Conservation (phyloP, 805 yeast genomes). For the Ogataea trehalophila region DNA sequence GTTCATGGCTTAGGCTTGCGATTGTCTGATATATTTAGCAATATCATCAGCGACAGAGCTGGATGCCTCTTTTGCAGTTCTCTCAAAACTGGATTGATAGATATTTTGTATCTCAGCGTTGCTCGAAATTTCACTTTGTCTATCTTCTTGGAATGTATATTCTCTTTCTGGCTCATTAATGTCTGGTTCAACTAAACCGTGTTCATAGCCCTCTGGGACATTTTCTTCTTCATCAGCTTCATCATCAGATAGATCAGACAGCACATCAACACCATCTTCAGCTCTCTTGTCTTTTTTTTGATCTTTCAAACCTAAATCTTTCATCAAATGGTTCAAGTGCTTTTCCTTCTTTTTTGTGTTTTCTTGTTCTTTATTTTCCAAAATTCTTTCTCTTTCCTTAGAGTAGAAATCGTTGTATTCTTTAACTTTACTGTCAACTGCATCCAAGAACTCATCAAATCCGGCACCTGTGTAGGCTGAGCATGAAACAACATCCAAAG, state of each 20-base stretch:
- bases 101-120: constrained; percentile 56
- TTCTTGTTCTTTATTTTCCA: constrained; percentile 69
- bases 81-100: constrained; percentile 69
- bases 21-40: constrained; percentile 50
- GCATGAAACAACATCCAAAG: constrained; percentile 87
- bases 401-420: constrained; percentile 83
- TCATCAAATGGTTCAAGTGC: constrained; percentile 69
- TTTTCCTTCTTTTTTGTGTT: constrained; percentile 69
- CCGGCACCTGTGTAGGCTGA: constrained; percentile 94
- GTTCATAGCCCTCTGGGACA: constrained; percentile 29
- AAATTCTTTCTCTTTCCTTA: constrained; percentile 78
- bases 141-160: constrained; percentile 62
- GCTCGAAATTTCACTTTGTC: constrained; percentile 52
- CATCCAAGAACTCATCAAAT: constrained; percentile 81
- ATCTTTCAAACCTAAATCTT: constrained; percentile 70
- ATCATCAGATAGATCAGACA: constrained; percentile 42
- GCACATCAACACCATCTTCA: constrained; percentile 40
- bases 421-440: constrained; percentile 79
- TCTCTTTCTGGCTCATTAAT: constrained; percentile 45
- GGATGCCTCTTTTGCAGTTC: constrained; percentile 55
- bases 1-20: constrained; percentile 12
- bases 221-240: constrained; percentile 49
- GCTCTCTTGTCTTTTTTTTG: constrained; percentile 26
- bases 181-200: constrained; percentile 43
- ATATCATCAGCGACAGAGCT: constrained; percentile 68